phyloP scores from a whole-genome alignment of 2,329 filamentous ascomycete genomes.

The Sporothrix curviconia region DNA sequence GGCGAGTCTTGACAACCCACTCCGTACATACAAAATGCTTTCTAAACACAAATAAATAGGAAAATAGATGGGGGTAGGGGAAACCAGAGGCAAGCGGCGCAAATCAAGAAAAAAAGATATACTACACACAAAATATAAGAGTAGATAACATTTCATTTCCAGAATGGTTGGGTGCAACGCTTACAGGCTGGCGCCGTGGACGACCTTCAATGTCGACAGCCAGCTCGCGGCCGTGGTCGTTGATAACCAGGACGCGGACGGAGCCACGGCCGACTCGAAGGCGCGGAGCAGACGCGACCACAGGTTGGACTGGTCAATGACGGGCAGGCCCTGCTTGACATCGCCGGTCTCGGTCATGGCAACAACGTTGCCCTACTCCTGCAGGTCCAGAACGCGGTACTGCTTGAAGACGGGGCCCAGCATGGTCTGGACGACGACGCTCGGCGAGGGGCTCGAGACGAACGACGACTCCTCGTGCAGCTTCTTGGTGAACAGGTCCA shows the following conservation, averaged over 20 bases:
- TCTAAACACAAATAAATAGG: slow-evolving; percentile 11
- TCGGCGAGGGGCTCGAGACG: slow-evolving; percentile 93
- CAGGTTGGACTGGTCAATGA: slow-evolving; percentile 92
- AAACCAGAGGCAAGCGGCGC: too few relatives aligned
- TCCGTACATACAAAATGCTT: slow-evolving; percentile 11
- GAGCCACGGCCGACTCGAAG: slow-evolving; percentile 86
- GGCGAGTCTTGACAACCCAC: neutral
- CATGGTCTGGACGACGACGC: slow-evolving; percentile 98
- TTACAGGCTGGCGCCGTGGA: slow-evolving; percentile 71
- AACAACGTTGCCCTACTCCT: slow-evolving; percentile 72
- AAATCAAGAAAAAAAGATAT: neutral
- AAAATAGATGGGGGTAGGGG: neutral
- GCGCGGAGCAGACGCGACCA: slow-evolving; percentile 72
- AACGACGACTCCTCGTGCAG: slow-evolving; percentile 98
- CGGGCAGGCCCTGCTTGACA: slow-evolving; percentile 89
- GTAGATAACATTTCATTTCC: neutral
- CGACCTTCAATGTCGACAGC: slow-evolving; percentile 98
- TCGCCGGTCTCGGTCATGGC: slow-evolving; percentile 99
- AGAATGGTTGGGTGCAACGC: slow-evolving; percentile 6
- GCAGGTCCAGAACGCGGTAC: slow-evolving; percentile 97
- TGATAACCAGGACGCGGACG: slow-evolving; percentile 92
- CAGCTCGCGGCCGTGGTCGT: slow-evolving; percentile 86
- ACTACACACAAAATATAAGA: neutral
- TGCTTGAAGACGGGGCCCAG: slow-evolving; percentile 99
- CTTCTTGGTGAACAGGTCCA: slow-evolving; percentile 99